These are phyloP conservation scores for Aspergillus coremiiformis DNA, from an alignment of 495 filamentous ascomycete genomes.

Conservation along the genomic window DNA sequence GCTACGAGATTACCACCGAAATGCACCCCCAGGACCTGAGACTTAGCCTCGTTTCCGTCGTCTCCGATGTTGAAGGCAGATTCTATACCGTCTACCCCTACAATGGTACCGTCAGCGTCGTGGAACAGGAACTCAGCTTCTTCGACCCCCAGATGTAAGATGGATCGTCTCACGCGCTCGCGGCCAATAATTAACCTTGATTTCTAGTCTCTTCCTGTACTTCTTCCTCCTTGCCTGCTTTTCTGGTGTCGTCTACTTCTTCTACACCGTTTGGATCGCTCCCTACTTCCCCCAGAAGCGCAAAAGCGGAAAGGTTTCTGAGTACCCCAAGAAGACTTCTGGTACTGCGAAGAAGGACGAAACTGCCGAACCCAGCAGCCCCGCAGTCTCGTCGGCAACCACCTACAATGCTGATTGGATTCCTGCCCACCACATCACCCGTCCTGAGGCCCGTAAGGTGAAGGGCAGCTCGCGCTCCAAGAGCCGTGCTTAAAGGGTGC, in stretches of 20 bases:
- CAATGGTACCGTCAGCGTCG: constrained; percentile 81
- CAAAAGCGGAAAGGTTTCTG: constrained; percentile 55
- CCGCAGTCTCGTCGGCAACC: constrained; percentile 63
- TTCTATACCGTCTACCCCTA: constrained; percentile 73
- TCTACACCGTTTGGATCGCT: constrained; percentile 96
- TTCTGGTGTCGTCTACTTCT: constrained; percentile 78
- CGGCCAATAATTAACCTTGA: neutral
- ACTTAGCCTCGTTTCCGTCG: constrained; percentile 68
- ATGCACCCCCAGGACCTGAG: constrained; percentile 87
- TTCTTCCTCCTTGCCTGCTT: constrained; percentile 77
- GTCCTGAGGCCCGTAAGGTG: constrained; percentile 70
- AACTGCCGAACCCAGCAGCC: constrained; percentile 57
- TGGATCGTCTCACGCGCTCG: neutral
- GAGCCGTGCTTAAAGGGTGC: constrained; percentile 34
- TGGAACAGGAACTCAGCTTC: constrained; percentile 86
- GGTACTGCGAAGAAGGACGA: constrained; percentile 58
- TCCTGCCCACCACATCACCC: constrained; percentile 82
- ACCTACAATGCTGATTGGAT: constrained; percentile 96
- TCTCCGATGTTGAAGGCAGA: constrained; percentile 55
- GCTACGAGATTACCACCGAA: constrained; percentile 81
- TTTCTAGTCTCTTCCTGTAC: constrained; percentile 85
- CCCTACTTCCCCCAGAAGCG: constrained; percentile 92
- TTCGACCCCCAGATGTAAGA: constrained; percentile 94
- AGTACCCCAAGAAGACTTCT: constrained; percentile 49
- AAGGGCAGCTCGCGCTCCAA: constrained; percentile 61